Conservation (phyloP, 345 rosid species). For the Erysimum cheiranthoides region DNA sequence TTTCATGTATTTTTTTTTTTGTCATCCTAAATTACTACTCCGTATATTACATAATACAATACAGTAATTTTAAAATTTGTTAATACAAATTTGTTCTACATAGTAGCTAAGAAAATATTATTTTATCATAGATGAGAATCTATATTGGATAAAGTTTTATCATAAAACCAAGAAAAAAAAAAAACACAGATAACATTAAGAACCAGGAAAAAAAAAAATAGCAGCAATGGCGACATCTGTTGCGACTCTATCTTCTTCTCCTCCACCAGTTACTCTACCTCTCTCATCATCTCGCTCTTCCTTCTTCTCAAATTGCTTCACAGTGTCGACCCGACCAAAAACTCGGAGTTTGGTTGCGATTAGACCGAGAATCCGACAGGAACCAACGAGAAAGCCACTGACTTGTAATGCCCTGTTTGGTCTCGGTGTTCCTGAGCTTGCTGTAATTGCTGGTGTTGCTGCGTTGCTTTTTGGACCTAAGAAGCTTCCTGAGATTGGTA, state of each 20-base stretch:
- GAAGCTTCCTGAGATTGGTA: constrained; percentile 94
- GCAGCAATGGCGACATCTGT: constrained; percentile 68
- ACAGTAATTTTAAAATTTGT: no score
- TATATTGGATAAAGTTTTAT: no score
- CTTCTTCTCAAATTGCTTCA: constrained; percentile 45
- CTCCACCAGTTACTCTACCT: constrained; percentile 44
- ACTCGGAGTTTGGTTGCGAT: constrained; percentile 48
- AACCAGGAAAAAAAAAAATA: constrained; percentile 16
- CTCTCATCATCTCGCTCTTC: constrained; percentile 64
- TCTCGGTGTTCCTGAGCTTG: constrained; percentile 93
- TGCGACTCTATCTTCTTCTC: constrained; percentile 60
- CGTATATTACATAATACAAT: no score
- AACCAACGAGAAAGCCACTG: constrained; percentile 53
- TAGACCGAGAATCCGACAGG: constrained; percentile 48
- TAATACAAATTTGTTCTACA: no score
- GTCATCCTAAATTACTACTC: no score
- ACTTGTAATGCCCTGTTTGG: constrained; percentile 88
- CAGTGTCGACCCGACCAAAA: constrained; percentile 26
- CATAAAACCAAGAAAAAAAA: not conserved
- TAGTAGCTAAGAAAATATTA: no score
- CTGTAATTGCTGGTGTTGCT: constrained; percentile 93
- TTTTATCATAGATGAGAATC: no score
- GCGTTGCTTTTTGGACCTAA: constrained; percentile 95
- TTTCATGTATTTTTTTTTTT: no score
- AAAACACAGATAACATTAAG: constrained; percentile 18